phyloP scores from a whole-genome alignment of 1,284 basidiomycete species.

The Gymnopus androsaceus region DNA sequence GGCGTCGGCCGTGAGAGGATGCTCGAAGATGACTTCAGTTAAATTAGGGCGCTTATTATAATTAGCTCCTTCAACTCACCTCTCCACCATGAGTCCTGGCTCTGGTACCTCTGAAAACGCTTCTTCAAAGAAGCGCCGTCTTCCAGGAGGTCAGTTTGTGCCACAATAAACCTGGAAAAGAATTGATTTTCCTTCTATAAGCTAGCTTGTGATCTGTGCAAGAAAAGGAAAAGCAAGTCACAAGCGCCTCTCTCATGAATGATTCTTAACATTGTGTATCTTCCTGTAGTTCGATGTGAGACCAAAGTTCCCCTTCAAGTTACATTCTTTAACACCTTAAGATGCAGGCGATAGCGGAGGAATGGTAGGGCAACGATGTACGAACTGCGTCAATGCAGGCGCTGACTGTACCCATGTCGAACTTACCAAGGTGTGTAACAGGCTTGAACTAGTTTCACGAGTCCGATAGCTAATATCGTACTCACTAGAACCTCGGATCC shows the following conservation, averaged over 20 bases:
- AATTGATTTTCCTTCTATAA: no score
- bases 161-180: no score
- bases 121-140: constrained; percentile 14
- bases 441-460: no score
- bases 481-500: constrained; percentile 39
- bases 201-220: constrained; percentile 3
- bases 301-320: no score
- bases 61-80: no score
- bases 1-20: no score
- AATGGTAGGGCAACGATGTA: constrained; percentile 41
- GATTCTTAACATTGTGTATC: not conserved
- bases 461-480: not conserved
- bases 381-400: constrained; percentile 38
- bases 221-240: constrained; percentile 38
- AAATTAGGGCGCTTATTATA: no score
- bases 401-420: constrained; percentile 44
- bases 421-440: constrained; percentile 37
- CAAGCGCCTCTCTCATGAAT: constrained; percentile 6
- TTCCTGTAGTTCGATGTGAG: constrained; percentile 41
- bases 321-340: not conserved
- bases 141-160: constrained; percentile 16
- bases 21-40: no score
- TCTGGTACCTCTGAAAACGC: constrained; percentile 7
- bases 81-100: no score
- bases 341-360: constrained; percentile 47